phyloP scores from a whole-genome alignment of 306 rosid genomes.

The Clitoria ternatea region DNA sequence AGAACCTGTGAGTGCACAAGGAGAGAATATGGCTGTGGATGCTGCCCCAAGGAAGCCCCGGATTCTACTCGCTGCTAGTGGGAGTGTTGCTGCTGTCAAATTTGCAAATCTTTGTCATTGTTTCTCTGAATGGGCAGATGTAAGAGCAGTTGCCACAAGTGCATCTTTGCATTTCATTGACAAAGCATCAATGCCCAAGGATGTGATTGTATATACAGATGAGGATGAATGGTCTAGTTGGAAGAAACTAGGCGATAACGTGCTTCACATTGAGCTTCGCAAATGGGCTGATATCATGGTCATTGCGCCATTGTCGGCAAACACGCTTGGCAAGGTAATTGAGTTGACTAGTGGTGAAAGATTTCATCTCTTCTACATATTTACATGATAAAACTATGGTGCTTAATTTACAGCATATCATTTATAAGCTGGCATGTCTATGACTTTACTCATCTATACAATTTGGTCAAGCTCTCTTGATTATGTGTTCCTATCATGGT shows the following conservation, averaged over 20 bases:
- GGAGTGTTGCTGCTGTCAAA: slow-evolving; percentile 92
- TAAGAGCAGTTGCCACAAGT: slow-evolving; percentile 73
- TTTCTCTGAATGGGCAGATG: slow-evolving; percentile 94
- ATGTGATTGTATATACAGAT: slow-evolving; percentile 57
- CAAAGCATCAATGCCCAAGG: slow-evolving; percentile 67
- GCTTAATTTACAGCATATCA: not conserved
- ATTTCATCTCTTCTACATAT: slow-evolving; percentile 1
- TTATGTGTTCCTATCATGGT: not conserved
- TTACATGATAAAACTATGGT: not conserved
- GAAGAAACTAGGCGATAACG: slow-evolving; percentile 79
- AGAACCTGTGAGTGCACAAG: slow-evolving; percentile 42
- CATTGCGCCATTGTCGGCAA: slow-evolving; percentile 92
- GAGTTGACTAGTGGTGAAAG: not conserved
- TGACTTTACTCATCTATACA: not conserved
- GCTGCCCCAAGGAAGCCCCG: slow-evolving; percentile 69
- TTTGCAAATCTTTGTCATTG: slow-evolving; percentile 84
- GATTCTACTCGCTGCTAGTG: slow-evolving; percentile 91
- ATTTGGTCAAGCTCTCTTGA: not conserved
- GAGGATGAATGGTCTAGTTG: slow-evolving; percentile 89
- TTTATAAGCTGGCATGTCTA: not conserved
- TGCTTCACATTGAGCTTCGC: slow-evolving; percentile 97
- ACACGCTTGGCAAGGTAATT: slow-evolving; percentile 93
- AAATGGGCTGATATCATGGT: slow-evolving; percentile 97
- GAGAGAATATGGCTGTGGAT: slow-evolving; percentile 41
- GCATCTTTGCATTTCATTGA: slow-evolving; percentile 93